phyloP scores from a whole-genome alignment of 805 yeast species.

The Wickerhamomyces alni region DNA sequence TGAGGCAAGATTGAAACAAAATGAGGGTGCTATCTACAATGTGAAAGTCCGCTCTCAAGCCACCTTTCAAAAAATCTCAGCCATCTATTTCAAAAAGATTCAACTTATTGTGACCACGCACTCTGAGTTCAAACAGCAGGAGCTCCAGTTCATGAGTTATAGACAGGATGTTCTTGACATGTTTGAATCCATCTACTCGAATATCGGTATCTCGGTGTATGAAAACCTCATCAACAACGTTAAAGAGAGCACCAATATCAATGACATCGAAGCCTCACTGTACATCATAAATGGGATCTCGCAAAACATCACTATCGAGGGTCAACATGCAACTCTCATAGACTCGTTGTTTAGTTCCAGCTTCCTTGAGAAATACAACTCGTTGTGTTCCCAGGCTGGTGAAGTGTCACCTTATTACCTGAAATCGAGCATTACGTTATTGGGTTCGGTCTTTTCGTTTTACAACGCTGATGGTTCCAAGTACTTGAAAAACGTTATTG shows the following conservation, averaged over 20 bases:
- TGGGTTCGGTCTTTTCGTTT: conserved; percentile 56
- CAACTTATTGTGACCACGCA: conserved; percentile 37
- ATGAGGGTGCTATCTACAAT: conserved; percentile 23
- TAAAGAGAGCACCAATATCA: conserved; percentile 18
- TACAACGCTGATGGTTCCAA: conserved; percentile 43
- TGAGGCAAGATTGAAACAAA: conserved; percentile 26
- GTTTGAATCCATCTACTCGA: conserved; percentile 62
- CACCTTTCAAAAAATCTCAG: conserved; percentile 47
- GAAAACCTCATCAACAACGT: conserved; percentile 35
- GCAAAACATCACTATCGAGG: conserved; percentile 23
- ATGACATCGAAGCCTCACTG: conserved; percentile 55
- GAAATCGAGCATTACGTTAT: conserved; percentile 47
- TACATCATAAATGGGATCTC: conserved; percentile 53
- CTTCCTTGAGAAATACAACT: conserved; percentile 20
- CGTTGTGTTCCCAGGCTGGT: conserved; percentile 16
- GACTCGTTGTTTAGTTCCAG: conserved; percentile 24
- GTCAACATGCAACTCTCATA: conserved; percentile 16
- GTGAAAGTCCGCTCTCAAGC: conserved; percentile 28
- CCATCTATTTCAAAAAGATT: conserved; percentile 64
- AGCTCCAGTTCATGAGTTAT: conserved; percentile 55
- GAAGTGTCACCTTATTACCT: conserved; percentile 21
- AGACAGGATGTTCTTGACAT: conserved; percentile 75
- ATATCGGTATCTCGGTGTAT: conserved; percentile 50
- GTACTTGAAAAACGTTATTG: conserved; percentile 46
- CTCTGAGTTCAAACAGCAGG: conserved; percentile 25